Base-by-base conservation (phyloP, 2,329 filamentous ascomycete species). In the Corinectria fuckeliana region DNA sequence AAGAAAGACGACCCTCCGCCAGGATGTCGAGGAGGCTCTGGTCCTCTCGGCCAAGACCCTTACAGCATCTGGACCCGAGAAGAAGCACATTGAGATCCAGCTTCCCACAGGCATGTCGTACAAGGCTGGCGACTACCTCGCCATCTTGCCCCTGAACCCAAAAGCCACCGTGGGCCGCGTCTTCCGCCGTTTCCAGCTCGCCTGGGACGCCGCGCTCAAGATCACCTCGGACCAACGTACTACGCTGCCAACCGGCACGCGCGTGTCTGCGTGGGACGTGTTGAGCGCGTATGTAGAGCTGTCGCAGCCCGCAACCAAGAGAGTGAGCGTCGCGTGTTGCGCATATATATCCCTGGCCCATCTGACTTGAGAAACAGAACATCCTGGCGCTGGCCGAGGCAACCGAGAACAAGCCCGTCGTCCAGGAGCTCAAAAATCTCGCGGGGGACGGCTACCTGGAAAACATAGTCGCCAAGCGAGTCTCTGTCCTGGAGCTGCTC, bases 111-210 rank as follows among this genome's bases (percentile, higher is more conserved):
- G 83, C 50, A 81, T 86, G 79, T 82, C 81, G 0, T 94, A 93
- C 75, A 82, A 84, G 36, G 84, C 88, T 2, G 91, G 91, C 13
- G 91, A 94, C 70, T 94, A 95, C 71, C 82, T 94, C 0, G 88
- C 89, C 0, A 80, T 93, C 2, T 78, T 93, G 1, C 91, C 91
- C 0, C 76, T 91, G 26, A 94, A 94, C 71, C 86, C 87, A 1
- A 80, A 81, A 44, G 76, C 82, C 26, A 86, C 80, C 9, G 84
- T 93, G 3, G 80, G 82, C 4, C 82, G 89, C 8, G 89, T 85
- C 0, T 85, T 92, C 75, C 79, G 82, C 16, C 80, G 82, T 18
- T 93, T 93, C 71, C 77, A 82, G 1, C 76, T 94, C 0, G 82
- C 88, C 0, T 90, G 88, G 85, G 90, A 93, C 71, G 84, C 87